Percentiles rank a stretch among this genome's conserved stretches.
Conservation (phyloP, 768 basidiomycete genomes). For the Pulveroboletus sp. region DNA sequence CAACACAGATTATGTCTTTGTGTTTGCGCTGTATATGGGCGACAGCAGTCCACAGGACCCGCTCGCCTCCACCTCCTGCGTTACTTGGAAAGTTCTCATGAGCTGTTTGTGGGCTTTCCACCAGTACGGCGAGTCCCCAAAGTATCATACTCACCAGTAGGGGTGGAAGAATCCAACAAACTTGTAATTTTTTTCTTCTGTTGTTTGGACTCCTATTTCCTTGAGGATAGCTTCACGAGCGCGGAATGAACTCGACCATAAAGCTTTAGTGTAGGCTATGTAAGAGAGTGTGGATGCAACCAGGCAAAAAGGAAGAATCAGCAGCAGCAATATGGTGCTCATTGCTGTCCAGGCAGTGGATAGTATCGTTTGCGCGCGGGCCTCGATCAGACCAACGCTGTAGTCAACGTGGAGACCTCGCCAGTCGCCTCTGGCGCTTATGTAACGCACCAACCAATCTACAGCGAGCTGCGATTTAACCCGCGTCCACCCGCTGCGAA, state of each 20-base stretch:
- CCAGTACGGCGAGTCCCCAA: background rate
- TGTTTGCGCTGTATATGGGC: constrained; percentile 66
- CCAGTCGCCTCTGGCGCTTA: background rate
- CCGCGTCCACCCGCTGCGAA: too few relatives aligned
- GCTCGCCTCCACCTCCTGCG: constrained; percentile 95
- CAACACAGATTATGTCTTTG: constrained; percentile 60
- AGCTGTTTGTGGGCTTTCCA: constrained; percentile 14
- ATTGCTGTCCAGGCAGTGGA: constrained; percentile 4
- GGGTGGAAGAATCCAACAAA: constrained; percentile 92
- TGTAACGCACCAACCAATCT: too few relatives aligned
- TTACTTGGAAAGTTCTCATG: constrained; percentile 55
- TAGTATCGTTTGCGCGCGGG: background rate
- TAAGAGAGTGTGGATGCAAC: constrained; percentile 15
- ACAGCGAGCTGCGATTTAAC: too few relatives aligned
- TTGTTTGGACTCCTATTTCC: constrained; percentile 8
- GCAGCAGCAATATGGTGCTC: constrained; percentile 11
- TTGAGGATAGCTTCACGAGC: constrained; percentile 20
- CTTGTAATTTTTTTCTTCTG: constrained; percentile 11
- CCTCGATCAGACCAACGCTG: background rate
- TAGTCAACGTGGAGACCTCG: too few relatives aligned
- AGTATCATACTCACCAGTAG: constrained; percentile 82
- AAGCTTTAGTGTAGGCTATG: constrained; percentile 19
- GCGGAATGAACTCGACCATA: constrained; percentile 20
- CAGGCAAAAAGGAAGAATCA: constrained; percentile 12
- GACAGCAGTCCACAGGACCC: constrained; percentile 91